Percentiles rank a stretch among this genome's conserved stretches.
Evolutionary conservation across 495 filamentous ascomycete genomes (phyloP).

Genomic region (Hapsidospora chrysogenum): DNA sequence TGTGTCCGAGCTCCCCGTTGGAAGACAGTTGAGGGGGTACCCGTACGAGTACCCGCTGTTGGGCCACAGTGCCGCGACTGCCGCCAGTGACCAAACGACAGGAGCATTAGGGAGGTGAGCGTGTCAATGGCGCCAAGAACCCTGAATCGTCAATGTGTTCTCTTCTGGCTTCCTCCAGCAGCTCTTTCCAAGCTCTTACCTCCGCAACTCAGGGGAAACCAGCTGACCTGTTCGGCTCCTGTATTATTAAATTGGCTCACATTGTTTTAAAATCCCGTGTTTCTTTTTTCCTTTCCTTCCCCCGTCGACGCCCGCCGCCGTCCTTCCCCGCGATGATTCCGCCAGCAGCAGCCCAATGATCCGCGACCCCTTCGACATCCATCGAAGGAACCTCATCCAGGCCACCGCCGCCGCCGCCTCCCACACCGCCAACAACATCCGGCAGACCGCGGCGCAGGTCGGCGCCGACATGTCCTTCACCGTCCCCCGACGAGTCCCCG

Average conservation of each 20-base stretch:
- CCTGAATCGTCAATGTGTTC: neutral
- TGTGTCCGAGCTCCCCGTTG: too few species aligned
- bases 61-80: too few species aligned
- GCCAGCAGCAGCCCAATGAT: constrained; percentile 23
- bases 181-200: too few species aligned
- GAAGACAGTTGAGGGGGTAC: too few species aligned
- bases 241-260: neutral
- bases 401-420: neutral
- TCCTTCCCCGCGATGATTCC: neutral
- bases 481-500: constrained; percentile 50
- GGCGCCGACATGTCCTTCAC: constrained; percentile 46
- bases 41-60: too few species aligned
- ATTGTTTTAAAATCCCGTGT: neutral
- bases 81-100: too few species aligned
- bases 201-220: too few species aligned
- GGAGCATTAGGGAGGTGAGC: too few species aligned
- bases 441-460: constrained; percentile 19
- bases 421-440: constrained; percentile 14
- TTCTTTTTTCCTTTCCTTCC: neutral
- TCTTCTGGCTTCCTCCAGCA: neutral
- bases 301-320: neutral
- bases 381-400: constrained; percentile 25
- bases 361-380: constrained; percentile 21
- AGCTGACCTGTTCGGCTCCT: too few species aligned
- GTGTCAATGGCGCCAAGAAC: too few species aligned